These are phyloP conservation scores for Nitzschia putrida DNA, from an alignment of 108 stramenopile species.

Conservation along the genomic window DNA sequence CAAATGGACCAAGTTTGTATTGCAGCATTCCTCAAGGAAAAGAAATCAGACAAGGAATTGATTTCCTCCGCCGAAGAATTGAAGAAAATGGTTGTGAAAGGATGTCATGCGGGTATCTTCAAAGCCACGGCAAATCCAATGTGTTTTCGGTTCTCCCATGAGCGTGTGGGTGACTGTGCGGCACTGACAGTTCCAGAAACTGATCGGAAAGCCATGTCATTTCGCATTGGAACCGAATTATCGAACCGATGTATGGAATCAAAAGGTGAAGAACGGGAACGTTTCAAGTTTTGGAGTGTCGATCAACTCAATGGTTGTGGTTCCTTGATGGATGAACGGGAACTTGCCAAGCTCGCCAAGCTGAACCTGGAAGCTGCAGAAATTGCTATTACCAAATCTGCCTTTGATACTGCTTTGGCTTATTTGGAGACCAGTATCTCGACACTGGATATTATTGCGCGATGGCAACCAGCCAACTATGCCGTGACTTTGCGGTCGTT, in stretches of 20 bases:
- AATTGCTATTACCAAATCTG: conserved; percentile 22
- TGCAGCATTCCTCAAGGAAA: conserved; percentile 3
- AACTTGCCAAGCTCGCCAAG: conserved; percentile 10
- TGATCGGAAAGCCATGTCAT: conserved; percentile 4
- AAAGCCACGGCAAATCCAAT: not conserved
- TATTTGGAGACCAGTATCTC: conserved; percentile 22
- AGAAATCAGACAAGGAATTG: not conserved
- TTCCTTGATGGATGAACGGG: not conserved
- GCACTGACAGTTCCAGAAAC: not conserved
- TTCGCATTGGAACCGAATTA: conserved; percentile 28
- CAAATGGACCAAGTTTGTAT: conserved; percentile 7
- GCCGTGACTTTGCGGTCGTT: conserved; percentile 17
- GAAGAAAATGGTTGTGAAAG: conserved; percentile 16
- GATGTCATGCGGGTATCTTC: conserved; percentile 8
- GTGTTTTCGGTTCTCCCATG: conserved; percentile 18
- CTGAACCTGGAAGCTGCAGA: conserved; percentile 32
- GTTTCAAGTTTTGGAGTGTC: conserved; percentile 26
- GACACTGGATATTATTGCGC: not conserved
- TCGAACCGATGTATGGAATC: conserved; percentile 7
- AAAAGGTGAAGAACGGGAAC: conserved; percentile 5
- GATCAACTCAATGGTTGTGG: conserved; percentile 18
- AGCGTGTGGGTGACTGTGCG: conserved; percentile 12
- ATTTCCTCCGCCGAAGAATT: conserved; percentile 17
- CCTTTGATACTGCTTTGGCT: conserved; percentile 15
- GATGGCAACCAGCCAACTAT: conserved; percentile 12